These are phyloP conservation scores for Pichia sp. DNA, from an alignment of 1,139 yeast genomes.

Conservation along the genomic window DNA sequence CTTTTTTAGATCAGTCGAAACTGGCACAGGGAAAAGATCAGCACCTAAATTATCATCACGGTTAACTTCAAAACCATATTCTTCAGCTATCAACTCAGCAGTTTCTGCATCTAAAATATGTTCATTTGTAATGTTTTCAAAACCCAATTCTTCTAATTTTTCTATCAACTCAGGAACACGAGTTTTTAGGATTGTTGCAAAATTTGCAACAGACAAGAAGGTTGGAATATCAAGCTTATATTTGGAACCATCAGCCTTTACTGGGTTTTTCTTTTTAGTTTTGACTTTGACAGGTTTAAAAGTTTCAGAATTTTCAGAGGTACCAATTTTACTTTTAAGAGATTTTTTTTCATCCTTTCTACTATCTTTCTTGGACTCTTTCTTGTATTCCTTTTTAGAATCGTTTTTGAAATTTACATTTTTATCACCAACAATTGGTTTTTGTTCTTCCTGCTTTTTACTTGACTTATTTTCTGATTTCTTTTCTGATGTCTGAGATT, in stretches of 20 bases:
- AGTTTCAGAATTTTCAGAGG: neutral
- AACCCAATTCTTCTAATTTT: slow-evolving; percentile 65
- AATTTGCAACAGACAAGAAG: slow-evolving; percentile 65
- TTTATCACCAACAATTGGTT: neutral
- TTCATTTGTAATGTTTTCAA: slow-evolving; percentile 66
- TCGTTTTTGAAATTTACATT: neutral
- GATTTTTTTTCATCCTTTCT: neutral
- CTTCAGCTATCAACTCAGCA: slow-evolving; percentile 82
- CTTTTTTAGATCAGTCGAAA: slow-evolving; percentile 25
- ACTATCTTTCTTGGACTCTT: neutral
- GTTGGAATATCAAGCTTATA: slow-evolving; percentile 54
- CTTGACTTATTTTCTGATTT: neutral
- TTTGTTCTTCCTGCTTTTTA: neutral
- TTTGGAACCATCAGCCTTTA: slow-evolving; percentile 11
- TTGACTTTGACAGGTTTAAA: slow-evolving; percentile 9
- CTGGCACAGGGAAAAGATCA: slow-evolving; percentile 54
- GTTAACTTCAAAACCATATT: slow-evolving; percentile 67
- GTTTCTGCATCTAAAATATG: slow-evolving; percentile 82
- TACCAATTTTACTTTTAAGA: neutral
- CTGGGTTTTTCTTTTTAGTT: slow-evolving; percentile 9
- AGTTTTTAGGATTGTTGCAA: slow-evolving; percentile 64
- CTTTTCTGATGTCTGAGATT: neutral
- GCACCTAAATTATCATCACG: slow-evolving; percentile 54
- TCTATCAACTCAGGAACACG: slow-evolving; percentile 54
- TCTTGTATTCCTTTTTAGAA: neutral